Conservation (phyloP, 2,329 filamentous ascomycete genomes). For the Claviceps pazoutovae region DNA sequence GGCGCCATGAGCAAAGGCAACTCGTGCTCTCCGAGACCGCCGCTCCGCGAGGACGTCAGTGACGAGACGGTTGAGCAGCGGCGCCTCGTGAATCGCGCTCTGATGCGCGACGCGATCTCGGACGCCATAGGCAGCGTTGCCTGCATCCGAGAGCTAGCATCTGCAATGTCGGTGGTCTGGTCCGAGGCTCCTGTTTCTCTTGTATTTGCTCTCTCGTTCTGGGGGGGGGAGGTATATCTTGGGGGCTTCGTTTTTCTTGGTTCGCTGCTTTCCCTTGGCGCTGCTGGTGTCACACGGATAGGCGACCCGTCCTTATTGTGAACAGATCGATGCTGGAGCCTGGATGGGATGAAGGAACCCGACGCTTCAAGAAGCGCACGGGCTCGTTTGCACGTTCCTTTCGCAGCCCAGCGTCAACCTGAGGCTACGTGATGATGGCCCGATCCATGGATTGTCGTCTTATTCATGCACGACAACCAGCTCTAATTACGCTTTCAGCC, state of each 20-base stretch:
- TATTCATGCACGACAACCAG: neutral
- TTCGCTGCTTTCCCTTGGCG: neutral
- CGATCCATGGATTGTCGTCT: neutral
- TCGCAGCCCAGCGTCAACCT: neutral
- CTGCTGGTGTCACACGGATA: neutral
- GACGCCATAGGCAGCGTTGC: conserved; percentile 22
- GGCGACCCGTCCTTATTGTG: neutral
- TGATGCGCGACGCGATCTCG: conserved; percentile 32
- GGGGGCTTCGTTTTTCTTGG: neutral
- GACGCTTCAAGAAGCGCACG: neutral
- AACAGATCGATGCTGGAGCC: neutral
- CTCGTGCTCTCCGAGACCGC: conserved; percentile 9
- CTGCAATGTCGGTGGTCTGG: neutral
- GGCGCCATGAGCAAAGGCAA: conserved; percentile 6
- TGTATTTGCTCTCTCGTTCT: no score
- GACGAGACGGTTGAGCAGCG: conserved; percentile 27
- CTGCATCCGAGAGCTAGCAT: conserved; percentile 4
- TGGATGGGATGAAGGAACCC: neutral
- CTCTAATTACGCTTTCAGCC: neutral
- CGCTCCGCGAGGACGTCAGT: conserved; percentile 19
- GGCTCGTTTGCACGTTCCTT: neutral
- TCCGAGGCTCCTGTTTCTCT: no score
- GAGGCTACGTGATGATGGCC: neutral
- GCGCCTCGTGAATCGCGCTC: conserved; percentile 29
- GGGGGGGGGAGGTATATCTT: no score